These are phyloP conservation scores for Diaporthe australafricana DNA, from an alignment of 2,329 filamentous ascomycete species.

Conservation along the genomic window DNA sequence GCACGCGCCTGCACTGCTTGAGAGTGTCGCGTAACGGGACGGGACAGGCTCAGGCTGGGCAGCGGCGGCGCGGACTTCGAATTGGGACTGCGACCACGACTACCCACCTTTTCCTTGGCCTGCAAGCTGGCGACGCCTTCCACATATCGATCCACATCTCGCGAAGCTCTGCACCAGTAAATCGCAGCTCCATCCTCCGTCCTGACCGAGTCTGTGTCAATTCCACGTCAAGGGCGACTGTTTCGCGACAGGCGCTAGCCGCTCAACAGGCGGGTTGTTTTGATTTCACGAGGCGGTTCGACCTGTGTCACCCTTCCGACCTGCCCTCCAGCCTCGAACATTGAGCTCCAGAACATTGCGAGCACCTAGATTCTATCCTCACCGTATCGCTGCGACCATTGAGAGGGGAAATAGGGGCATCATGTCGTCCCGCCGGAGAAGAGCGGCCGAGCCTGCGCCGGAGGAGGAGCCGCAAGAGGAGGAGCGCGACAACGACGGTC, in stretches of 20 bases:
- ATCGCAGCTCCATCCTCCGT: neutral
- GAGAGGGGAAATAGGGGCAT: slow-evolving; percentile 32
- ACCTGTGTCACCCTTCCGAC: neutral
- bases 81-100: slow-evolving; percentile 22
- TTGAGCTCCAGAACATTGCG: neutral
- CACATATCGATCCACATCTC: slow-evolving; percentile 18
- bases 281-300: slow-evolving; percentile 18
- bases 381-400: slow-evolving; percentile 5
- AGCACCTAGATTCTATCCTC: neutral
- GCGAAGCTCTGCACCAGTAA: slow-evolving; percentile 12
- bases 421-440: slow-evolving; percentile 56
- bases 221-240: slow-evolving; percentile 1
- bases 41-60: slow-evolving; percentile 12
- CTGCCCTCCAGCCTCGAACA: neutral
- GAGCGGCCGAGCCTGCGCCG: slow-evolving; percentile 44
- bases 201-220: neutral
- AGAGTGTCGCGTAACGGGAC: slow-evolving; percentile 31
- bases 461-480: slow-evolving; percentile 53
- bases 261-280: slow-evolving; percentile 24
- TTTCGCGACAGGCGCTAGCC: slow-evolving; percentile 34
- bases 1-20: slow-evolving; percentile 18
- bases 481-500: slow-evolving; percentile 55
- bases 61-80: slow-evolving; percentile 13
- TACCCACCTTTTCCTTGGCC: slow-evolving; percentile 21
- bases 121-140: slow-evolving; percentile 25